These are phyloP conservation scores for Pleurotus giganteus DNA, from an alignment of 768 basidiomycete species.

Conservation along the genomic window DNA sequence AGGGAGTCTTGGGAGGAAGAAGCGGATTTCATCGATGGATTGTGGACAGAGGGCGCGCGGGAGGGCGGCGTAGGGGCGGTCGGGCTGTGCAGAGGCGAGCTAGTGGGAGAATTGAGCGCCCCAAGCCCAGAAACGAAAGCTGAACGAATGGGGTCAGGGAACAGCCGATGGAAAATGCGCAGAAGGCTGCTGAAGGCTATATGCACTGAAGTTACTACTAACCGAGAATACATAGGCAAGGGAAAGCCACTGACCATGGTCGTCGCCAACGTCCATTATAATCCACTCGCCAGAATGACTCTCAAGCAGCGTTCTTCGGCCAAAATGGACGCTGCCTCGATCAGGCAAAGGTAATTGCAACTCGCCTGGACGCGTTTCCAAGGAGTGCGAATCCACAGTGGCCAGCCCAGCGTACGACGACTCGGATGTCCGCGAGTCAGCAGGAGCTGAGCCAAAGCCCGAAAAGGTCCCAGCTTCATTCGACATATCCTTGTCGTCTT, in stretches of 20 bases:
- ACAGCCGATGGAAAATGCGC: conserved; percentile 34
- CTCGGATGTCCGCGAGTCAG: background rate
- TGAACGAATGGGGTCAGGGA: conserved; percentile 30
- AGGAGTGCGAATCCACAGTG: background rate
- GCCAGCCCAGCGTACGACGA: background rate
- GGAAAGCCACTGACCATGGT: conserved; percentile 22
- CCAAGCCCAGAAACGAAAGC: conserved; percentile 35
- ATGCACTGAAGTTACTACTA: background rate
- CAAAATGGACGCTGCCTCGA: background rate
- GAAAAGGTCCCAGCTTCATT: background rate
- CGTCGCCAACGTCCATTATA: conserved; percentile 34
- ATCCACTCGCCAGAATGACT: conserved; percentile 27
- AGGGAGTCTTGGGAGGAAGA: conserved; percentile 1
- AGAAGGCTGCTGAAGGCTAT: conserved; percentile 35
- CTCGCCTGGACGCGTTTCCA: background rate
- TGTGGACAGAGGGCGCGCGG: conserved; percentile 18
- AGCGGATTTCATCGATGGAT: conserved; percentile 10
- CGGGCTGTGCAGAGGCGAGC: conserved; percentile 11
- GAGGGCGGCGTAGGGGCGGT: conserved; percentile 27
- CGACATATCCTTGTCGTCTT: background rate
- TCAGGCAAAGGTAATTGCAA: background rate
- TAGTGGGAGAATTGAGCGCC: conserved; percentile 12
- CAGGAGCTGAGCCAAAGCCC: background rate
- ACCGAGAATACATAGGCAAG: background rate
- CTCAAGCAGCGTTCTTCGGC: background rate